Evolutionary conservation across 2,329 filamentous ascomycete genomes (phyloP), one percentile per base, ranked within the genome.

Genomic region (Botryosphaeria dothidea): DNA sequence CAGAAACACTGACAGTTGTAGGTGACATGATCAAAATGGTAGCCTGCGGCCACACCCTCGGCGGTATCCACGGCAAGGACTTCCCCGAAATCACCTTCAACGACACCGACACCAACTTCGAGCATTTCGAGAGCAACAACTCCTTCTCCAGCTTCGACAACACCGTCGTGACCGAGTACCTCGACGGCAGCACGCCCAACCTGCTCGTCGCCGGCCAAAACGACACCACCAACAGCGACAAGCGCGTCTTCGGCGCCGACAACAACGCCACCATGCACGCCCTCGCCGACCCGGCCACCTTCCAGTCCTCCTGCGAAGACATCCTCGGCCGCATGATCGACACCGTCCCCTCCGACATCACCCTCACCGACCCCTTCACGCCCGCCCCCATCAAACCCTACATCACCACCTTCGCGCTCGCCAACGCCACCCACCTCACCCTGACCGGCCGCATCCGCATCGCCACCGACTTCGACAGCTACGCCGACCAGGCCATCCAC

Each of bases 301-400:
- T 57, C 29, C 51, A 49, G 7, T 8, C 38, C 41, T 5, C 9
- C 4, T 65, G 62, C 62, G 41, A 19, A 5, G 13, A 15, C 19
- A 41, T 65, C 41, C 54, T 65, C 38, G 43, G 25, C 21, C 62
- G 62, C 49, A 65, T 65, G 62, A 57, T 65, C 41, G 62, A 65
- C 52, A 38, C 54, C 19, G 62, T 65, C 19, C 62, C 62, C 2
- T 9, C 19, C 5, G 7, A 3, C 27, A 36, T 57, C 25, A n/a
- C 13, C 4, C 62, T 65, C 29, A 25, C 41, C 4, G 62, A 60
- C 19, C 11, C 45, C 21, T 1, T 65, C 41, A n/a, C 9, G 4
- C 19, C 62, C 9, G 13, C 3, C 15, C 15, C 9, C 2, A 23
- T 65, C 25, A 65, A 60, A 15, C 62, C 62, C 19, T 46, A 57